A percentile compares a stretch with the other conserved stretches of the same genome.
These are phyloP conservation scores for Penicillium parvum DNA, from an alignment of 495 filamentous ascomycete genomes.

Conservation along the genomic window DNA sequence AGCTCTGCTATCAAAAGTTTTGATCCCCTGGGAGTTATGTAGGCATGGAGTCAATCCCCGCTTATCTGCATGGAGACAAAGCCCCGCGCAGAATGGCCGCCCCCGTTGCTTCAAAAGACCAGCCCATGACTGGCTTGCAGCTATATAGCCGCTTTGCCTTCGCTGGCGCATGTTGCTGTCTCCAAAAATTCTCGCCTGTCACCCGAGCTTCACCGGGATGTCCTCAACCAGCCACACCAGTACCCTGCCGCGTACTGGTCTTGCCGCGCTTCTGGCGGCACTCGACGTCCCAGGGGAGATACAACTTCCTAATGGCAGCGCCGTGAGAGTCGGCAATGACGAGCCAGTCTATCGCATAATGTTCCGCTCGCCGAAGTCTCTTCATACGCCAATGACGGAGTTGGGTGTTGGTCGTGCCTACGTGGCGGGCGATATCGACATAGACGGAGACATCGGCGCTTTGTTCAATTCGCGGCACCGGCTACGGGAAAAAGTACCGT, in stretches of 20 bases:
- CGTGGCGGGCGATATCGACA: slow-evolving; percentile 8
- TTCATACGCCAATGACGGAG: slow-evolving; percentile 13
- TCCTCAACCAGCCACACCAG: no score
- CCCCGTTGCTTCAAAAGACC: slow-evolving; percentile 19
- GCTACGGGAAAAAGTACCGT: slow-evolving; percentile 6
- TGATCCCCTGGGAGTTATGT: no score
- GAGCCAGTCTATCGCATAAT: slow-evolving; percentile 8
- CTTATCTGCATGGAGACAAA: no score
- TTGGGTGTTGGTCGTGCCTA: slow-evolving; percentile 11
- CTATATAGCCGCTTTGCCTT: slow-evolving; percentile 86
- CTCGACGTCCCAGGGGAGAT: slow-evolving; percentile 14
- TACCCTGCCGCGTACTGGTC: slow-evolving; percentile 11
- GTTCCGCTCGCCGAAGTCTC: slow-evolving; percentile 4
- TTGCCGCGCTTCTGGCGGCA: slow-evolving; percentile 12
- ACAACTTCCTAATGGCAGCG: slow-evolving; percentile 7
- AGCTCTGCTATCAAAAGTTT: no score
- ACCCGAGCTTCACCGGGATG: no score
- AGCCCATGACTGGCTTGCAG: slow-evolving; percentile 5
- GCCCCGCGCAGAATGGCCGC: slow-evolving; percentile 50
- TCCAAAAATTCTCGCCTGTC: no score
- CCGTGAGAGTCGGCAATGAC: slow-evolving; percentile 2
- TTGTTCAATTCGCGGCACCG: slow-evolving; percentile 5
- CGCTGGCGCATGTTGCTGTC: slow-evolving; percentile 88
- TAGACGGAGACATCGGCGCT: slow-evolving; percentile 9
- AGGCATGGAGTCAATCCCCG: no score